Evolutionary conservation across 306 rosid species (phyloP), one percentile per base, ranked within the genome.

Genomic region (Acacia confusa): DNA sequence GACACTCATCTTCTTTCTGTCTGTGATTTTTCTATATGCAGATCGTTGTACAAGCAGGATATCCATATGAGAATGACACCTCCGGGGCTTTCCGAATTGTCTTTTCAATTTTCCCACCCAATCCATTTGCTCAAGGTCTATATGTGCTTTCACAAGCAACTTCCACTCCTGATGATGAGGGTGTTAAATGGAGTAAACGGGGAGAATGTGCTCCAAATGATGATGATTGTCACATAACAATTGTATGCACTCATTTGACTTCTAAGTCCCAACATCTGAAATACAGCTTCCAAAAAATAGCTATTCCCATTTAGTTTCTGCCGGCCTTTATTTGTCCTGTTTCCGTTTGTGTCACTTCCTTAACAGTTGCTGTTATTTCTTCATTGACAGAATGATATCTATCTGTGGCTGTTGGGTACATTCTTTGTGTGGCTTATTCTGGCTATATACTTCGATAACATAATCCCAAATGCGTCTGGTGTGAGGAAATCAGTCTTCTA

Each of bases 71-170:
- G 0, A 0, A 25, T 0, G 0, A 17, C 81, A 45, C 71, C 76
- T 80, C 87, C 24, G 70, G 24, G 9, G 43, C 34, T 70, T 1
- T 61, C 36, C 88, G 85, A 82, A 3, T 15, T 60, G 4, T 88
- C 84, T 91, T 95, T 95, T 91, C 99, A 52, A 57, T 95, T 27
- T 92, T 91, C 89, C 97, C 99, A 0, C 99, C 99, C 22, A 93
- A 93, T 77, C 94, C 92, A 83, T 92, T 95, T 63, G 86, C 97
- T 77, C 41, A 88, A 87, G 97, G 88, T 75, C 77, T 95, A 86
- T 0, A 11, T 2, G 52, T 92, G 32, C 98, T 95, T 53, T 76
- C 92, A 32, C 36, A 45, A 2, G 97, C 94, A 53, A 90, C 89
- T 60, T n/a, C 86, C 55, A 89, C 85, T 36, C 78, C 91, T 60